These are phyloP conservation scores for Echinochloa phyllopogon DNA, from an alignment of 176 grass and related monocot species.

Conservation along the genomic window DNA sequence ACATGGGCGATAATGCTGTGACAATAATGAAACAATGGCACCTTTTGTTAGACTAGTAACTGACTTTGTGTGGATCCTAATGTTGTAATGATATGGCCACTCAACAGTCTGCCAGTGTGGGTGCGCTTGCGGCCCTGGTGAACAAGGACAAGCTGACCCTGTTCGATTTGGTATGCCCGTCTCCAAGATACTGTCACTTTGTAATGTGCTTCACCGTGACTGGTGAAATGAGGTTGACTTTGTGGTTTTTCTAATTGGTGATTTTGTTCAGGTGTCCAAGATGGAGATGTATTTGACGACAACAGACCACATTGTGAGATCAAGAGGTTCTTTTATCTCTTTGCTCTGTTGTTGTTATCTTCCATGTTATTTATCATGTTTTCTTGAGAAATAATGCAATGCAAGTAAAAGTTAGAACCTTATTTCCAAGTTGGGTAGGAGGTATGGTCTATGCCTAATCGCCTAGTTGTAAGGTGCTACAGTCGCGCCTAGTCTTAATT, in stretches of 20 bases:
- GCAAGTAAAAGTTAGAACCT: slow-evolving; percentile 21
- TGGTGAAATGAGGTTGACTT: background rate
- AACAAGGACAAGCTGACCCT: slow-evolving; percentile 72
- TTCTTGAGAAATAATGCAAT: background rate
- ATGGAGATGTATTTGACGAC: slow-evolving; percentile 97
- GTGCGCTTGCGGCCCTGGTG: slow-evolving; percentile 64
- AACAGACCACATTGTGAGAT: slow-evolving; percentile 71
- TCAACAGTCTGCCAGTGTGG: slow-evolving; percentile 62
- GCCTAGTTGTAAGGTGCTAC: slow-evolving; percentile 14
- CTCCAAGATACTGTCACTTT: background rate
- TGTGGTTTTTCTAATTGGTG: slow-evolving; percentile 20
- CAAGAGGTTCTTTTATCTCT: slow-evolving; percentile 63
- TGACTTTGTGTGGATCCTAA: slow-evolving; percentile 26
- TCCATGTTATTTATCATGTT: slow-evolving; percentile 18
- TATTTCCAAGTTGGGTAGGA: background rate
- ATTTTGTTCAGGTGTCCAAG: slow-evolving; percentile 72
- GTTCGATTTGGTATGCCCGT: slow-evolving; percentile 68
- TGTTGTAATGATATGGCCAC: slow-evolving; percentile 30
- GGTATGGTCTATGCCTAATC: background rate
- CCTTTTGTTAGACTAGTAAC: background rate
- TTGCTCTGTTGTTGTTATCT: background rate
- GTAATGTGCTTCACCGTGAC: background rate
- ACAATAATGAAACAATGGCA: background rate
- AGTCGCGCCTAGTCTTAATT: background rate
- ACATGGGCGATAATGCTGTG: background rate